Conservation (phyloP, 208 protist genomes). For the Willaertia magna region DNA sequence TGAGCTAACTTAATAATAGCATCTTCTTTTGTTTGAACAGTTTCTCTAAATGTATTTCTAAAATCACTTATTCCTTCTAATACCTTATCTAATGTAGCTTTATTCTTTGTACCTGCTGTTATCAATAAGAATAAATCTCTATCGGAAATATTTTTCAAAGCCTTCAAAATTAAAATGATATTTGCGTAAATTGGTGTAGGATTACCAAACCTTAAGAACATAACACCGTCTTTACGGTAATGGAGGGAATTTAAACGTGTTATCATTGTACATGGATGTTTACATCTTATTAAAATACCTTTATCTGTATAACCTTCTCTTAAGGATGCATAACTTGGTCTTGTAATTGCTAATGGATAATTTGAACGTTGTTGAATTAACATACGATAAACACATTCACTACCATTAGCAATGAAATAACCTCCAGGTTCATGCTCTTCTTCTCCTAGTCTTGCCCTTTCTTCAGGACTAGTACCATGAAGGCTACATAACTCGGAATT, state of each 20-base stretch:
- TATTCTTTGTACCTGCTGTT: conserved; percentile 26
- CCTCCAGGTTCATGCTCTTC: conserved; percentile 91
- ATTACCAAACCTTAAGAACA: conserved; percentile 39
- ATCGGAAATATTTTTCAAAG: conserved; percentile 46
- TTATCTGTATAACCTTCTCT: conserved; percentile 52
- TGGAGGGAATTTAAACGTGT: conserved; percentile 83
- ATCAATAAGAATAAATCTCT: conserved; percentile 58
- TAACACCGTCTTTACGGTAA: conserved; percentile 73
- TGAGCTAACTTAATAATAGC: neutral
- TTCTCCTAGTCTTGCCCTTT: conserved; percentile 34
- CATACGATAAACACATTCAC: conserved; percentile 91
- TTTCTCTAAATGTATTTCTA: neutral
- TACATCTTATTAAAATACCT: conserved; percentile 80
- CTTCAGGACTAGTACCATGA: neutral
- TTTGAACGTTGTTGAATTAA: conserved; percentile 85
- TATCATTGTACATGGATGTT: conserved; percentile 66
- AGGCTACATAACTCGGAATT: neutral
- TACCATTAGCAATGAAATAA: conserved; percentile 97
- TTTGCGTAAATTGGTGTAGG: conserved; percentile 62
- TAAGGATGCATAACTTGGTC: conserved; percentile 44
- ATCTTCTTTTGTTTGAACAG: neutral
- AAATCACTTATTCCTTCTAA: conserved; percentile 35
- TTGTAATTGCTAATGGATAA: conserved; percentile 73
- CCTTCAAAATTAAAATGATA: conserved; percentile 50
- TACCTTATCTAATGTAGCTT: conserved; percentile 53